Evolutionary conservation across 352 stramenopile species (phyloP).

Genomic region (Phytophthora cryptogea): DNA sequence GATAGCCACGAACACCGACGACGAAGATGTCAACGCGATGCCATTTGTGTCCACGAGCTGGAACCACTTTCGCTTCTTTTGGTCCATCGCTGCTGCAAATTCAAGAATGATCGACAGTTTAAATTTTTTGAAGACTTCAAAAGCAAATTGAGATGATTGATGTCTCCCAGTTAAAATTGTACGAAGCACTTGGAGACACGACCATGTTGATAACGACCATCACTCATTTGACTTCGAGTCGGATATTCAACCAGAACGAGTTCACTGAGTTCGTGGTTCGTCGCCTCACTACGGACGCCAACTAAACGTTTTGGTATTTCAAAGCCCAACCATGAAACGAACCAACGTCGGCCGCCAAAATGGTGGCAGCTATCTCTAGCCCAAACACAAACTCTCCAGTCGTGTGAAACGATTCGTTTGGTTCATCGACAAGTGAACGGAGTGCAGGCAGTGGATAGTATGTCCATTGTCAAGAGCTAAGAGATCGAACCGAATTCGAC

Average conservation of each 20-base stretch:
- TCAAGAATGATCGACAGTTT: too few relatives aligned
- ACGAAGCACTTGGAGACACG: not conserved
- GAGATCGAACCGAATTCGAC: not conserved
- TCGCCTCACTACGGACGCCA: not conserved
- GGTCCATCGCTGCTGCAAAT: too few relatives aligned
- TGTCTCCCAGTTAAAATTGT: conserved; percentile 7
- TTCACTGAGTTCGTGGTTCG: conserved; percentile 50
- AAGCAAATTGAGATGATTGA: too few relatives aligned
- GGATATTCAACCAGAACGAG: conserved; percentile 58
- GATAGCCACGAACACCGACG: too few relatives aligned
- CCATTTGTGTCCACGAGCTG: too few relatives aligned
- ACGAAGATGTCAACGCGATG: too few relatives aligned
- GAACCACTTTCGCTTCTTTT: too few relatives aligned
- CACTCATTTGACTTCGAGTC: conserved; percentile 12
- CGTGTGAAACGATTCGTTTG: not conserved
- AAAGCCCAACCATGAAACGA: too few relatives aligned
- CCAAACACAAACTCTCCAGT: not conserved
- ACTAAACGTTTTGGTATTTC: not conserved
- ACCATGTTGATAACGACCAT: conserved; percentile 17
- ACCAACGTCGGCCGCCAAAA: too few relatives aligned
- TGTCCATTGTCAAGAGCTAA: conserved; percentile 7
- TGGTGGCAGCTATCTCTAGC: not conserved
- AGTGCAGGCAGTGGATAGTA: not conserved
- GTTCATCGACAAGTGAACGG: not conserved
- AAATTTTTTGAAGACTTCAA: too few relatives aligned